A percentile compares a stretch with the other conserved stretches of the same genome.
These are phyloP conservation scores for Isochrysis galbana DNA, from an alignment of 78 protist genomes.

Conservation along the genomic window DNA sequence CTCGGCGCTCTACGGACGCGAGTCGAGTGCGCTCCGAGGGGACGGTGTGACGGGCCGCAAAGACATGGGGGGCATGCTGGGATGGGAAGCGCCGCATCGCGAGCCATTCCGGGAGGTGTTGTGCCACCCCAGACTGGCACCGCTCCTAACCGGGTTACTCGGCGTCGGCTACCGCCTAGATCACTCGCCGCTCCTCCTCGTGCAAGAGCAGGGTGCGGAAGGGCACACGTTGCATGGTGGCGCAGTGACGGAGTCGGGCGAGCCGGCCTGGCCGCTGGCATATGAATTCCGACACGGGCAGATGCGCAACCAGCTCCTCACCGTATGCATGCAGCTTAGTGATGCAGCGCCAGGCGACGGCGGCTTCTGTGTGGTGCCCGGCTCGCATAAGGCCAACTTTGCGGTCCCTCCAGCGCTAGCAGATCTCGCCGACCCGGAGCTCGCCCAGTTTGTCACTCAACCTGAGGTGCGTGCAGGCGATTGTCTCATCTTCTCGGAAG, in stretches of 20 bases:
- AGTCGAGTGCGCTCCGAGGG: not conserved
- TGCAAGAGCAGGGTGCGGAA: not conserved
- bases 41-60: not conserved
- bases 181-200: not conserved
- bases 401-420: not conserved
- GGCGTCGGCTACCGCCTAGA: slow-evolving; percentile 25
- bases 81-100: not conserved
- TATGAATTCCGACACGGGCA: not conserved
- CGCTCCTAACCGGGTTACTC: not conserved
- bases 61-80: slow-evolving; percentile 44
- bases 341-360: not conserved
- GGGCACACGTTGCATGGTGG: slow-evolving; percentile 15
- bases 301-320: not conserved
- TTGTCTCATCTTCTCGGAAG: slow-evolving; percentile 25
- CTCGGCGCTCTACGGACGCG: not conserved
- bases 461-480: not conserved
- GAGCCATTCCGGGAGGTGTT: not conserved
- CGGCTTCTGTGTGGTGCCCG: slow-evolving; percentile 8
- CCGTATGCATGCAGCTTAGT: not conserved
- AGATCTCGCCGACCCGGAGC: not conserved
- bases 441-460: not conserved
- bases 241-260: not conserved
- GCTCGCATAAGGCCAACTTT: not conserved
- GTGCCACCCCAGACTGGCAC: not conserved
- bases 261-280: not conserved